phyloP scores from a whole-genome alignment of 768 basidiomycete species.

The Solioccasus polychromus region DNA sequence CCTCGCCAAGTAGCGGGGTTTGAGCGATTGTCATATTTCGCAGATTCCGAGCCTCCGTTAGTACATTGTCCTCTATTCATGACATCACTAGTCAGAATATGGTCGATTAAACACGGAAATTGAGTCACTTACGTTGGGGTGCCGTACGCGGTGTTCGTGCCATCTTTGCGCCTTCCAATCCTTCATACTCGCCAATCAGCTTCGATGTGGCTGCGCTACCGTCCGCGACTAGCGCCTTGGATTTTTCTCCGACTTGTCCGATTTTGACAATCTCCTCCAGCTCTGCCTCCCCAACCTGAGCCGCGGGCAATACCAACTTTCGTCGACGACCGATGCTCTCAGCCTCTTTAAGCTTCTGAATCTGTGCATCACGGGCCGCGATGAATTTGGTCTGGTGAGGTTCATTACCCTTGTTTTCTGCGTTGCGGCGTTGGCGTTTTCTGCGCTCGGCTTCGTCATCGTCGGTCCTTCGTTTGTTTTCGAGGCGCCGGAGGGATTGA shows the following conservation, averaged over 20 bases:
- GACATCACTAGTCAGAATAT: constrained; percentile 8
- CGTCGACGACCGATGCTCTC: constrained; percentile 89
- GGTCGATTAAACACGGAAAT: neutral
- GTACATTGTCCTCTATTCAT: constrained; percentile 82
- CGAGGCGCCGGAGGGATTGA: constrained; percentile 84
- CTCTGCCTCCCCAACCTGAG: constrained; percentile 93
- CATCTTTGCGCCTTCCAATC: constrained; percentile 83
- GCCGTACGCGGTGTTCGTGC: constrained; percentile 93
- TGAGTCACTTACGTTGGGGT: constrained; percentile 84
- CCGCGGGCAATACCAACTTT: constrained; percentile 78
- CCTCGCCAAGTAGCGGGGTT: constrained; percentile 93
- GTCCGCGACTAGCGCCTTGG: constrained; percentile 78
- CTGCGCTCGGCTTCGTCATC: constrained; percentile 91
- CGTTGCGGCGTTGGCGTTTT: constrained; percentile 77
- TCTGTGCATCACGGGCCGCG: constrained; percentile 95
- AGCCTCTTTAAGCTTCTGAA: constrained; percentile 96
- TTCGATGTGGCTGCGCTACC: constrained; percentile 84
- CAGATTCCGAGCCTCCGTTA: constrained; percentile 93
- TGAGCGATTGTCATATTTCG: constrained; percentile 91
- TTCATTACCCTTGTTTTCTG: constrained; percentile 60
- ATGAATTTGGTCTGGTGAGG: constrained; percentile 90
- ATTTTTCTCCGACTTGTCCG: constrained; percentile 86
- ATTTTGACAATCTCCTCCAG: constrained; percentile 99
- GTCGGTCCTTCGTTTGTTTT: constrained; percentile 93
- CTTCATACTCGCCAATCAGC: constrained; percentile 90